phyloP scores from a whole-genome alignment of 2,329 filamentous ascomycete species.

The Colletotrichum liaoningense region DNA sequence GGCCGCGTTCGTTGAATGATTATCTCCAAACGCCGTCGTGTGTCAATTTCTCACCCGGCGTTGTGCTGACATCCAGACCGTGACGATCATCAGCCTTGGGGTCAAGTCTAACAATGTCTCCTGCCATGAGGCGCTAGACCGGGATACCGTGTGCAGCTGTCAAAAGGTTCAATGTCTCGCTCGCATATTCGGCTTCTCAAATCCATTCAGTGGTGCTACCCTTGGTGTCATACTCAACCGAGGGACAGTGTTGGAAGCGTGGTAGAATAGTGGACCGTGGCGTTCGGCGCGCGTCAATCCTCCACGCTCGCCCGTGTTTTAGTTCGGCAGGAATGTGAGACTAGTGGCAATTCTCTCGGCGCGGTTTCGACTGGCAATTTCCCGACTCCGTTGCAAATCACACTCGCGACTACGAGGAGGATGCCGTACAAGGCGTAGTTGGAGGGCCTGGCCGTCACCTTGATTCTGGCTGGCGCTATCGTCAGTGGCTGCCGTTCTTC shows the following conservation, averaged over 20 bases:
- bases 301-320: conserved; percentile 9
- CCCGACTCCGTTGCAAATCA: conserved; percentile 5
- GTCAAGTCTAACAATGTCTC: background rate
- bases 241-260: background rate
- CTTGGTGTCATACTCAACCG: background rate
- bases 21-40: background rate
- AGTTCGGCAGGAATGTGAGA: background rate
- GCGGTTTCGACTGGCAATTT: background rate
- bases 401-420: background rate
- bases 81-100: conserved; percentile 14
- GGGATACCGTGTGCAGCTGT: conserved; percentile 19
- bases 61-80: background rate
- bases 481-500: conserved; percentile 15
- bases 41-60: conserved; percentile 6
- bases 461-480: conserved; percentile 1
- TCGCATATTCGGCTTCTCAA: background rate
- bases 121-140: conserved; percentile 2
- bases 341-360: conserved; percentile 15
- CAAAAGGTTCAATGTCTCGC: conserved; percentile 7
- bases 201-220: background rate
- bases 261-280: conserved; percentile 5
- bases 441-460: background rate
- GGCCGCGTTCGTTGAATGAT: conserved; percentile 11
- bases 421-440: background rate
- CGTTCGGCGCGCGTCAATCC: conserved; percentile 3